Evolutionary conservation across 306 rosid genomes (phyloP).

Genomic region (Astragalus glycyphyllos): DNA sequence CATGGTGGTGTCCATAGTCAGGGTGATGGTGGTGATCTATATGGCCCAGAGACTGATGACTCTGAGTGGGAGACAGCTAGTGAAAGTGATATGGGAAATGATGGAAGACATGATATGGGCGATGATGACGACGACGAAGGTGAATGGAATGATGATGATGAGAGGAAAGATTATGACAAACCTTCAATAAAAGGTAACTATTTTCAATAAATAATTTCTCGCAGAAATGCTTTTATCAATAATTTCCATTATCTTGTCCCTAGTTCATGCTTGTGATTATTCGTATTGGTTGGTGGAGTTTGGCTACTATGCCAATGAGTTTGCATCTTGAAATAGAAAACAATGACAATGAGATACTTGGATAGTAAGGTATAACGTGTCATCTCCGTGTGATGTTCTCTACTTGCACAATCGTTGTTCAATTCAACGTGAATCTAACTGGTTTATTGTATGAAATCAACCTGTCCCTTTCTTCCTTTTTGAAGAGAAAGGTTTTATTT

Average conservation of each 20-base stretch:
- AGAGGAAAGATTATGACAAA: conserved; percentile 77
- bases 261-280: conserved; percentile 33
- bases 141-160: conserved; percentile 83
- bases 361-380: conserved; percentile 10
- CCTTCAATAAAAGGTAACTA: conserved; percentile 86
- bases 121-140: conserved; percentile 66
- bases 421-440: conserved; percentile 31
- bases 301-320: conserved; percentile 18
- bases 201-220: conserved; percentile 7
- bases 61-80: conserved; percentile 99
- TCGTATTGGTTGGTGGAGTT: conserved; percentile 13
- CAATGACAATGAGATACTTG: conserved; percentile 17
- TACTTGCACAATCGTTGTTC: background rate
- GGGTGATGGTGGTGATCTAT: conserved; percentile 85
- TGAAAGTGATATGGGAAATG: conserved; percentile 95
- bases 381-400: conserved; percentile 3
- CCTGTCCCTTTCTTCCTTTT: background rate
- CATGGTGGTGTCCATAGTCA: conserved; percentile 90
- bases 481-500: background rate
- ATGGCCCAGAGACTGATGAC: conserved; percentile 87
- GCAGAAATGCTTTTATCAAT: conserved; percentile 21
- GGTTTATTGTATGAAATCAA: background rate
- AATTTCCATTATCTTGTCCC: conserved; percentile 10
- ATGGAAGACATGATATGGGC: conserved; percentile 82
- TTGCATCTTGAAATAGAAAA: conserved; percentile 18